phyloP scores from a whole-genome alignment of 495 filamentous ascomycete genomes.

The Talaromyces nanjingensis region DNA sequence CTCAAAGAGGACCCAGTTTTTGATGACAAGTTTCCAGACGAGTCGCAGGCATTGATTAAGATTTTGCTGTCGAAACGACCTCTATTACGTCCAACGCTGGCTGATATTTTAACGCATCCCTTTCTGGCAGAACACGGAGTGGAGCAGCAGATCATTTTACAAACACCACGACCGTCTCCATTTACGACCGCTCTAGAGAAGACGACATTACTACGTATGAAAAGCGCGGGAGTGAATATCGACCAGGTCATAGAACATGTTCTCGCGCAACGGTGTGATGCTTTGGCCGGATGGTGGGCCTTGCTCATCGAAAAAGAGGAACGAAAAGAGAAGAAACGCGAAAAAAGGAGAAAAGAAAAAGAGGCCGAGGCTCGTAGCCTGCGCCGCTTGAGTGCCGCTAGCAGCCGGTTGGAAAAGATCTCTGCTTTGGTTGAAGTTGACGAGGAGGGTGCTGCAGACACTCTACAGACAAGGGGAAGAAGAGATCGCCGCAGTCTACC shows the following conservation, averaged over 20 bases:
- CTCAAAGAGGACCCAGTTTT: constrained; percentile 76
- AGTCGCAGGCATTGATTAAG: constrained; percentile 69
- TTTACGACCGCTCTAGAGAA: constrained; percentile 89
- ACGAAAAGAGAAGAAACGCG: constrained; percentile 74
- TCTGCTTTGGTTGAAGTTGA: constrained; percentile 68
- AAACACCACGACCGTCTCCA: constrained; percentile 71
- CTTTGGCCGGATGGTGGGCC: constrained; percentile 93
- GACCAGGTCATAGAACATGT: constrained; percentile 94
- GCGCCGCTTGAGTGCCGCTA: constrained; percentile 76
- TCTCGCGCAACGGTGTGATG: constrained; percentile 79
- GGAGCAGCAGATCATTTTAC: constrained; percentile 85
- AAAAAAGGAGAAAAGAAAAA: constrained; percentile 77
- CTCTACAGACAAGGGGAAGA: constrained; percentile 38
- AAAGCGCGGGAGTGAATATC: constrained; percentile 88
- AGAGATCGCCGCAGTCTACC: constrained; percentile 52
- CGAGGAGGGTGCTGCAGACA: constrained; percentile 50
- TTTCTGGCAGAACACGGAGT: constrained; percentile 86
- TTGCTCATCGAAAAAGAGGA: constrained; percentile 93
- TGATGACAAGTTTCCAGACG: constrained; percentile 69
- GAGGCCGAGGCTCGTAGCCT: constrained; percentile 75
- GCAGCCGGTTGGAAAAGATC: constrained; percentile 72
- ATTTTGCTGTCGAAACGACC: constrained; percentile 82
- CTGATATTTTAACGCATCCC: constrained; percentile 83
- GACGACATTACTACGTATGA: constrained; percentile 87
- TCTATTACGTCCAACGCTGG: constrained; percentile 69